Evolutionary conservation across 805 yeast species (phyloP), one percentile per base, ranked within the genome.

Genomic region (Metschnikowia chrysomelidarum): DNA sequence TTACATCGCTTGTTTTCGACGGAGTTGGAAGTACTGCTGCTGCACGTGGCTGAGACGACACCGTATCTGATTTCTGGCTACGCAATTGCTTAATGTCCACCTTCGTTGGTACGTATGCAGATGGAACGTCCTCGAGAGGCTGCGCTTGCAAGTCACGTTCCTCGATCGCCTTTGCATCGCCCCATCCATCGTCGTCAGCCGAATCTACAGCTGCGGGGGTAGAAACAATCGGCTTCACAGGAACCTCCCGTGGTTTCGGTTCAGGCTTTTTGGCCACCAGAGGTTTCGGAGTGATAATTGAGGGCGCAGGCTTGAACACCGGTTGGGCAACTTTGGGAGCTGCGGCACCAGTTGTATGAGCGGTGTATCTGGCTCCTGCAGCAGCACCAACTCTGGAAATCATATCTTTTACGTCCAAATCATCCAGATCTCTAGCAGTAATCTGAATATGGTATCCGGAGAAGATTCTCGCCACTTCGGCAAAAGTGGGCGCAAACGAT

Each of bases 361-460:
- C 23, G 25, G 54, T 44, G 64, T 93, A 93, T 55, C 95, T 80
- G 12, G 98, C 96, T 51, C 98, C 98, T 2, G 98, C 85, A 21
- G 98, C 96, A 47, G 87, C 83, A 46, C 86, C 80, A 31, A 93
- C 80, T 46, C 87, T 80, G 27, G 77, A 71, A 48, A 87, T 59
- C 39, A 93, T 75, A 41, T 84, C 94, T 17, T 72, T 72, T 27
- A 84, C 83, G 50, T 87, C 85, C 57, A 94, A 72, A 59, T 93
- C 98, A 54, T 88, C 96, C 27, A 76, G 69, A 55, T 87, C 95
- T 64, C 98, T 80, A n/a, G 98, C 98, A 31, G 96, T 88, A 47
- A 93, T 80, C 62, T 93, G 97, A 36, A 93, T 89, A 57, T 93
- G 98, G 64, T 91, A 93, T 30, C 95, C 95, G 48, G 72, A 71